Evolutionary conservation across 345 rosid species (phyloP), one percentile per base, ranked within the genome.

Genomic region (Camelina neglecta): DNA sequence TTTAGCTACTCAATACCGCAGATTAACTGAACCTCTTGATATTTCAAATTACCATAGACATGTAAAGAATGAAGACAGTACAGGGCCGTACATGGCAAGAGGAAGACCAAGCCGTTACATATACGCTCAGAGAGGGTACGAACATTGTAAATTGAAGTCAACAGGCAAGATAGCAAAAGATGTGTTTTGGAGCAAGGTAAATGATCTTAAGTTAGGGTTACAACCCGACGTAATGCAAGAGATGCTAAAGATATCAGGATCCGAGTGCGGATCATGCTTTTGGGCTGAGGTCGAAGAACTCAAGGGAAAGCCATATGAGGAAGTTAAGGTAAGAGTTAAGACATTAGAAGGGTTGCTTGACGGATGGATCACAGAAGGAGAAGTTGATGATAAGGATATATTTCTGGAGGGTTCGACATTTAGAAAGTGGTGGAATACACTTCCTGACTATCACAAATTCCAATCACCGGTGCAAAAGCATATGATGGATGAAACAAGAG

Each of bases 271-370:
- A 31, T 93, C 97, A 13, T 81, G 86, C 72, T 79, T 93, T 39
- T 88, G 96, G 98, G 97, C 93, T 0, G 86, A 87, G 75, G 85
- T 89, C 2, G 98, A 93, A 84, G 97, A 93, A 74, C 92, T 90
- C 10, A 41, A 29, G 35, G 67, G 54, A 72, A 69, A 74, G 5
- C 16, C 16, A 2, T 78, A 78, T 11, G 65, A 67, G 55, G 64
- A 54, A 8, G 55, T 70, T 15, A 38, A 12, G 59, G 72, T 33
- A 18, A 72, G 55, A 56, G 6, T 86, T 44, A 21, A n/a, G 66
- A 18, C 0, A 8, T 69, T 83, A 4, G 81, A 76, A 67, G 35
- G 3, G 12, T 35, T 76, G 20, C 47, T 81, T n/a, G 15, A 56
- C 7, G 39, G 44, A 42, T 87, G 92, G 94, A 62, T 83, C 73